Evolutionary conservation across 2,329 filamentous ascomycete genomes (phyloP).

Genomic region (Dendryphion nanum): DNA sequence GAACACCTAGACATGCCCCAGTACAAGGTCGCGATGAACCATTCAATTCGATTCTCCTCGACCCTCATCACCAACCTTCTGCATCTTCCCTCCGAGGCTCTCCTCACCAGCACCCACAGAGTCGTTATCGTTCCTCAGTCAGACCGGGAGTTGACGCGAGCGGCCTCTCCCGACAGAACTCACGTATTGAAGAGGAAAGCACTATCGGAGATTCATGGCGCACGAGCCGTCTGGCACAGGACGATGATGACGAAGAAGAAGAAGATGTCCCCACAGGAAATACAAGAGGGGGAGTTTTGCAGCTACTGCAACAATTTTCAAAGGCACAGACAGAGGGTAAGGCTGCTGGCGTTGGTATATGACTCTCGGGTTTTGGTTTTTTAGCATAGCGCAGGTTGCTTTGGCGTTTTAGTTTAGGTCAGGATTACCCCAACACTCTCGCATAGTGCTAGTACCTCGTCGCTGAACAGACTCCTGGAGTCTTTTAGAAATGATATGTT

Average conservation of each 20-base stretch:
- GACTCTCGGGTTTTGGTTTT: too few species aligned
- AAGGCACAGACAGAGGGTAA: constrained; percentile 57
- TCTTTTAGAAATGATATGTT: too few species aligned
- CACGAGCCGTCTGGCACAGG: constrained; percentile 42
- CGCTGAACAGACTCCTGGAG: too few species aligned
- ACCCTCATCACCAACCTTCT: constrained; percentile 71
- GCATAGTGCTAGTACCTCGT: too few species aligned
- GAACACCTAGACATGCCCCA: constrained; percentile 21
- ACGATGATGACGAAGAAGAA: constrained; percentile 51
- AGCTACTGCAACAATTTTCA: constrained; percentile 66
- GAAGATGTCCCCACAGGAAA: constrained; percentile 45
- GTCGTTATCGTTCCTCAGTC: constrained; percentile 44
- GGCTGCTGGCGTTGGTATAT: constrained; percentile 35
- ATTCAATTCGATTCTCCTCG: constrained; percentile 70
- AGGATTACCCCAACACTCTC: constrained; percentile 1
- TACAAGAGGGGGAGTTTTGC: constrained; percentile 58
- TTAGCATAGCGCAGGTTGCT: neutral
- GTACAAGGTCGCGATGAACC: constrained; percentile 49
- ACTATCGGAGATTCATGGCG: constrained; percentile 62
- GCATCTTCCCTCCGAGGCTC: constrained; percentile 45
- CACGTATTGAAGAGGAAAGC: constrained; percentile 51
- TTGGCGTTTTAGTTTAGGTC: constrained; percentile 2
- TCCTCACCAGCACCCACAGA: constrained; percentile 47
- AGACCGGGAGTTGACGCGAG: constrained; percentile 15
- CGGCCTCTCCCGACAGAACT: constrained; percentile 9